Conservation (phyloP, 2,329 filamentous ascomycete genomes). For the Nemania serpens region DNA sequence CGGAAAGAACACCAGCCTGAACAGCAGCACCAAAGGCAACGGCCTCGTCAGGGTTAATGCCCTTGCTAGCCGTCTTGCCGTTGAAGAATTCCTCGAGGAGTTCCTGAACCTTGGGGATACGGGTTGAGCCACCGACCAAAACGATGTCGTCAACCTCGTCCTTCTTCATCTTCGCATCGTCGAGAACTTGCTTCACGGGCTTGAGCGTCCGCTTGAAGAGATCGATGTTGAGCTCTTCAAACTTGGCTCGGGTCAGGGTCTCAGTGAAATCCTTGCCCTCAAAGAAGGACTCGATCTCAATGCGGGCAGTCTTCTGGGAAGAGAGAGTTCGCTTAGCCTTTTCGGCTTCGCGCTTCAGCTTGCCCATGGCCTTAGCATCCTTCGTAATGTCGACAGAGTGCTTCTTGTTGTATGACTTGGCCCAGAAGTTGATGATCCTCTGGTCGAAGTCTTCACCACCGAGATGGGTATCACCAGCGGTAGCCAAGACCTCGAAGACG, state of each 20-base stretch:
- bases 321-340: slow-evolving; percentile 99
- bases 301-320: slow-evolving; percentile 88
- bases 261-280: slow-evolving; percentile 98
- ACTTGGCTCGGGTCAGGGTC: slow-evolving; percentile 97
- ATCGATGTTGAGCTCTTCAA: slow-evolving; percentile 98
- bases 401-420: slow-evolving; percentile 99
- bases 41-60: slow-evolving; percentile 99
- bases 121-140: slow-evolving; percentile 95
- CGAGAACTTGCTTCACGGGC: slow-evolving; percentile 97
- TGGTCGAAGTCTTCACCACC: slow-evolving; percentile 99
- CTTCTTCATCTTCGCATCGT: slow-evolving; percentile 98
- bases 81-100: slow-evolving; percentile 95
- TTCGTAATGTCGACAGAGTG: slow-evolving; percentile 89
- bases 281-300: slow-evolving; percentile 97
- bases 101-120: slow-evolving; percentile 96
- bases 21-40: slow-evolving; percentile 97
- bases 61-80: slow-evolving; percentile 98
- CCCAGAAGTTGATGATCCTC: slow-evolving; percentile 93
- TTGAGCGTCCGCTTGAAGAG: slow-evolving; percentile 99
- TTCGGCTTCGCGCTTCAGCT: slow-evolving; percentile 98
- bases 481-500: slow-evolving; percentile 93
- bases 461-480: slow-evolving; percentile 94
- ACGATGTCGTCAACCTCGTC: slow-evolving; percentile 94
- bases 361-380: slow-evolving; percentile 97
- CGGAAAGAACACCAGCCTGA: slow-evolving; percentile 92